Evolutionary conservation across 2,329 filamentous ascomycete genomes (phyloP).

Genomic region (Thielaviopsis populi): DNA sequence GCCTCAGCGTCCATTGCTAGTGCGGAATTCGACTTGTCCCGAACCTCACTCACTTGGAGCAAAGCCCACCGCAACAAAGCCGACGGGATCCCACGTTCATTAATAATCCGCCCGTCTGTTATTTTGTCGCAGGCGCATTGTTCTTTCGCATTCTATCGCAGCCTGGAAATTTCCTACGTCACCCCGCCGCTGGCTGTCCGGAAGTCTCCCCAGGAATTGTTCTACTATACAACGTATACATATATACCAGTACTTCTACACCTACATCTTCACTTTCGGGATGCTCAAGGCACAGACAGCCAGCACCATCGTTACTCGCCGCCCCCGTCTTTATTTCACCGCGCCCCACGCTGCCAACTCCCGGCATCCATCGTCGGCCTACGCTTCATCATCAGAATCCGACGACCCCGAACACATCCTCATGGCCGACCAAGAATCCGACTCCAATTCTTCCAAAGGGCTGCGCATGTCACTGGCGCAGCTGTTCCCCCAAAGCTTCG

Average conservation of each 20-base stretch:
- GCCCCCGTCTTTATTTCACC: conserved; percentile 28
- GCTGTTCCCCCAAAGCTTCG: conserved; percentile 79
- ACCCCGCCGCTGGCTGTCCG: not conserved
- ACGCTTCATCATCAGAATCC: conserved; percentile 16
- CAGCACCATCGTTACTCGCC: conserved; percentile 26
- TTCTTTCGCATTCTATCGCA: conserved; percentile 15
- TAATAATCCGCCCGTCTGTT: not conserved
- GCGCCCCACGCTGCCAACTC: conserved; percentile 17
- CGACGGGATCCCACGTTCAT: not conserved
- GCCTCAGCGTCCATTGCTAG: not conserved
- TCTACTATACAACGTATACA: not conserved
- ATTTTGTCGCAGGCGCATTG: not conserved
- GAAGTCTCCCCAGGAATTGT: not conserved
- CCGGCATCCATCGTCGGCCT: conserved; percentile 9
- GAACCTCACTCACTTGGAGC: not conserved
- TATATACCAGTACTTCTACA: not conserved
- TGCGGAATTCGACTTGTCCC: not conserved
- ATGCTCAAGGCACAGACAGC: conserved; percentile 33
- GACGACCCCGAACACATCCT: conserved; percentile 21
- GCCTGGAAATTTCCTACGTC: conserved; percentile 7
- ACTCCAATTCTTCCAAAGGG: conserved; percentile 20
- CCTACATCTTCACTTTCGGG: conserved; percentile 20
- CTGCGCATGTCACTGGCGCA: conserved; percentile 22
- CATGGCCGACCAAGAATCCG: conserved; percentile 18
- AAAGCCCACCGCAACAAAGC: not conserved